Evolutionary conservation across 2,329 filamentous ascomycete genomes (phyloP).

Genomic region (Botrytis pseudocinerea): DNA sequence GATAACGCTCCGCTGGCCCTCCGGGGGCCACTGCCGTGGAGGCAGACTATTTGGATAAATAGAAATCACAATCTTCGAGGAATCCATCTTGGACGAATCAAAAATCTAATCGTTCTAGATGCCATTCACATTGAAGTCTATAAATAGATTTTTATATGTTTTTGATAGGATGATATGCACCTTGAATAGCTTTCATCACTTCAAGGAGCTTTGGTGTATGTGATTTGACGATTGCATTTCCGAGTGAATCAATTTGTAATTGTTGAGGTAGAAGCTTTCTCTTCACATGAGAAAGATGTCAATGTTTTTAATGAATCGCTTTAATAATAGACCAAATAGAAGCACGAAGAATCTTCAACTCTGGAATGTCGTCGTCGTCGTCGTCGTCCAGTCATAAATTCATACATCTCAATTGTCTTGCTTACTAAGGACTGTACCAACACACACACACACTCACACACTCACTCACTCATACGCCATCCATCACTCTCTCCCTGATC

Average conservation of each 20-base stretch:
- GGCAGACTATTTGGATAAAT: background rate
- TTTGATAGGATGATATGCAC: conserved; percentile 7
- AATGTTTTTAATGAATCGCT: background rate
- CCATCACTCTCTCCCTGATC: background rate
- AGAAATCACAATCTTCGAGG: background rate
- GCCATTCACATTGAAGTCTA: background rate
- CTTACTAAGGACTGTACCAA: background rate
- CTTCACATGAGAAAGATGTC: background rate
- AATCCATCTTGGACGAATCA: background rate
- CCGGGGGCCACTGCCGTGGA: conserved; percentile 2
- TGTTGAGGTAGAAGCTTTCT: background rate
- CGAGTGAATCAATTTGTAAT: background rate
- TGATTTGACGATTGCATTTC: background rate
- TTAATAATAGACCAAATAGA: background rate
- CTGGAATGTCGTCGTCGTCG: background rate
- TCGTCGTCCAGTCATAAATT: background rate
- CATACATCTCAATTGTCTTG: background rate
- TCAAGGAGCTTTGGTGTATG: background rate
- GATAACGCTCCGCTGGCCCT: background rate
- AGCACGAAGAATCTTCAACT: background rate
- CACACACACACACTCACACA: background rate
- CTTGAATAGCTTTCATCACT: conserved; percentile 1
- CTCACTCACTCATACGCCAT: too few species aligned
- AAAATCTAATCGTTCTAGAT: background rate
- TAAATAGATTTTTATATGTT: background rate